A percentile compares a stretch with the other conserved stretches of the same genome.
phyloP scores from a whole-genome alignment of 257 asterid genomes.

The Gentiana dahurica region DNA sequence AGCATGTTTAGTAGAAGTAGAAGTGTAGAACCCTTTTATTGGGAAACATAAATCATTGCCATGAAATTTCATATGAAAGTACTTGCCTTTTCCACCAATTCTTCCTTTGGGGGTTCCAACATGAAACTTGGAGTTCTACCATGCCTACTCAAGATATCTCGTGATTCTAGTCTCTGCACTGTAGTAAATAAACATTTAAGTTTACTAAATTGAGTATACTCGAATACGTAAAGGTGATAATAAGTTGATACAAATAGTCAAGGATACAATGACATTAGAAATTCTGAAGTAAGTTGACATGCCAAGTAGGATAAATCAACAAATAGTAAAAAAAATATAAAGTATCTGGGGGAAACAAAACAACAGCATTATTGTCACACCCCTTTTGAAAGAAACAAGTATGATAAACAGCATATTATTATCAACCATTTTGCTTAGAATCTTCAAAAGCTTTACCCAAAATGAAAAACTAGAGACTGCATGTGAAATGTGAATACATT shows the following conservation, averaged over 20 bases:
- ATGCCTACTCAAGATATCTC: slow-evolving; percentile 13
- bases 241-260: background rate
- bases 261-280: too few relatives aligned
- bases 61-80: background rate
- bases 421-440: too few relatives aligned
- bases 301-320: background rate
- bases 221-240: background rate
- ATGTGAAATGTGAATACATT: too few relatives aligned
- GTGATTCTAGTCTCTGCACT: slow-evolving; percentile 21
- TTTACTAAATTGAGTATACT: background rate
- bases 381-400: background rate
- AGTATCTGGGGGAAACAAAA: too few relatives aligned
- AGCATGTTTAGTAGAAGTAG: background rate
- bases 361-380: background rate
- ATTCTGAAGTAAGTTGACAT: background rate
- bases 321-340: background rate
- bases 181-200: slow-evolving; percentile 19
- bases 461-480: too few relatives aligned
- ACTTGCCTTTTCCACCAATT: slow-evolving; percentile 59
- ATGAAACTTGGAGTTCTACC: slow-evolving; percentile 40
- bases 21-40: too few relatives aligned
- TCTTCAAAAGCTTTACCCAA: too few relatives aligned
- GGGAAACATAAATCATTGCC: background rate
- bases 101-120: slow-evolving; percentile 50
- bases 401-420: too few relatives aligned